phyloP scores from a whole-genome alignment of 2,329 filamentous ascomycete genomes.

The Penicillium sp. region DNA sequence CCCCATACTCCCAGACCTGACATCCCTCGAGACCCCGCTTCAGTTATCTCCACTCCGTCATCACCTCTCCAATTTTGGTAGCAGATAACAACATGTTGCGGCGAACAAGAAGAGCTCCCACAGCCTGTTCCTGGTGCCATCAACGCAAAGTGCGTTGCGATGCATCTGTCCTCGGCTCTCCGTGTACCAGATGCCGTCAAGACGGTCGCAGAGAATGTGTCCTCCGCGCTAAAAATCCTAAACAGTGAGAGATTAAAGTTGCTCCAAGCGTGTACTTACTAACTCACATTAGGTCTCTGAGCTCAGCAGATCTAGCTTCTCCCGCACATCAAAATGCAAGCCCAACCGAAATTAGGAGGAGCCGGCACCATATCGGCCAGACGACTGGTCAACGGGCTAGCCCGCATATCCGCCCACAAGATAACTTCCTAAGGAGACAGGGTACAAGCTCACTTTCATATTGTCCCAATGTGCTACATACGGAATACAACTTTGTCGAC shows the following conservation, averaged over 20 bases:
- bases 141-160: constrained; percentile 34
- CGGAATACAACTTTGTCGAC: constrained; percentile 23
- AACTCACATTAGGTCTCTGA: background rate
- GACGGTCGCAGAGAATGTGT: constrained; percentile 44
- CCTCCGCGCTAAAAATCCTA: constrained; percentile 35
- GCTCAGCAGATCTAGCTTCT: background rate
- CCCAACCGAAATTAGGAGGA: background rate
- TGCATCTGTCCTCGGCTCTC: constrained; percentile 33
- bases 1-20: background rate
- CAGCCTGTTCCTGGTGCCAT: constrained; percentile 35
- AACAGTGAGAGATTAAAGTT: constrained; percentile 9
- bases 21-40: background rate
- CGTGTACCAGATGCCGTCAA: constrained; percentile 53
- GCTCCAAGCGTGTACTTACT: background rate
- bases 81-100: constrained; percentile 16
- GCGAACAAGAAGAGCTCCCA: constrained; percentile 30
- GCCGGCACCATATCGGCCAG: background rate
- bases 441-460: background rate
- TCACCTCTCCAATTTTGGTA: background rate
- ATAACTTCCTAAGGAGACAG: background rate
- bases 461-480: background rate
- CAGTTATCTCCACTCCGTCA: background rate
- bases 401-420: background rate
- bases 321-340: background rate
- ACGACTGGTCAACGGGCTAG: background rate